Evolutionary conservation across 2,329 filamentous ascomycete genomes (phyloP), one percentile per base, ranked within the genome.

Genomic region (Trichothecium roseum): DNA sequence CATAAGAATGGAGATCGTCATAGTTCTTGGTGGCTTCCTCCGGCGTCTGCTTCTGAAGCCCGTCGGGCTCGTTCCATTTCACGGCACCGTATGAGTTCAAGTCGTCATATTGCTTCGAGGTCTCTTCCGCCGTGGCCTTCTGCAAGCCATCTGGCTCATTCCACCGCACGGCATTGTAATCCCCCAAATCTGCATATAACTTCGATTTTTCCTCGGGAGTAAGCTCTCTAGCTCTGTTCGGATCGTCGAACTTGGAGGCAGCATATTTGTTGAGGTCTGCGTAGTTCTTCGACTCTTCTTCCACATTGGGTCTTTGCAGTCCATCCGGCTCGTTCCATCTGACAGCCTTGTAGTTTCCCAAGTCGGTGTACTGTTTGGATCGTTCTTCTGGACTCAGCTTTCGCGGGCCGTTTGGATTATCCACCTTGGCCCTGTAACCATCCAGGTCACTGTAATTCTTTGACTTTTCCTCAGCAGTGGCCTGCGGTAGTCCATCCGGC

Each of bases 81-180:
- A 46, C 46, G 4, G 52, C 38, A n/a, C 41, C 44, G 42, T 67
- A 68, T 37, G 59, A 45, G 28, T 55, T 47, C 31, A 68, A 45
- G 40, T 68, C 64, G 4, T 56, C 47, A 31, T 64, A 61, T 4
- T 47, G 29, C 36, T 60, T 60, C 7, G 56, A 56, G 27, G 37
- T 37, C 28, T 50, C 45, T 18, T 43, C 41, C 12, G 49, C 36
- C 15, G 48, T 38, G 3, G 42, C 28, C 17, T 49, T 43, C 26
- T 48, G 39, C 9, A 29, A 30, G 7, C 41, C 42, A 31, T 45
- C 32, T 10, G 42, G 42, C 37, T 51, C 46, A 31, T 52, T 51
- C 30, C 51, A 49, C 13, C 44, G 46, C 13, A 53, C 45, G 8
- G 47, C 38, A 17, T 35, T 44, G 39, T 54, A 55, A 7, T 44